Conservation (phyloP, 805 yeast genomes). For the Teunomyces kruisii region DNA sequence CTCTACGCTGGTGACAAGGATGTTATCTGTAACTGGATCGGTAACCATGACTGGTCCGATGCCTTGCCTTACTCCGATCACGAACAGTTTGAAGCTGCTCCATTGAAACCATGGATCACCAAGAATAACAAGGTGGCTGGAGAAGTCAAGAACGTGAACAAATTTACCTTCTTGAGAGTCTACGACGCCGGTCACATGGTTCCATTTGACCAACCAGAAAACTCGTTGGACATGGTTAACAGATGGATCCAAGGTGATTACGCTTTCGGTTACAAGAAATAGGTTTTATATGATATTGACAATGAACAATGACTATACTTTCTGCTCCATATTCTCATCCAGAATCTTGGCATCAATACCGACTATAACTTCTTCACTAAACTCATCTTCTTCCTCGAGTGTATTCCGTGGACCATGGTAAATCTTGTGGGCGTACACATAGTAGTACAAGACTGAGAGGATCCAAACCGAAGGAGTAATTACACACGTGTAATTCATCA, state of each 20-base stretch:
- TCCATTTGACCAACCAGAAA: constrained; percentile 83
- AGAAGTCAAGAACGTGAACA: constrained; percentile 67
- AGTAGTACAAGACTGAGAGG: constrained; percentile 52
- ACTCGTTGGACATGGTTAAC: constrained; percentile 77
- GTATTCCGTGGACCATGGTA: constrained; percentile 52
- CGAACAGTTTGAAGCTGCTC: constrained; percentile 15
- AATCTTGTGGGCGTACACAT: constrained; percentile 49
- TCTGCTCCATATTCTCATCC: not conserved
- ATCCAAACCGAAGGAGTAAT: constrained; percentile 65
- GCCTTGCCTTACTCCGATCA: constrained; percentile 20
- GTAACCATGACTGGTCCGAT: constrained; percentile 40
- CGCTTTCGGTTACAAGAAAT: constrained; percentile 7
- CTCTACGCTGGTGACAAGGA: constrained; percentile 48
- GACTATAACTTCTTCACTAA: not conserved
- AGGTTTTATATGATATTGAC: not conserved
- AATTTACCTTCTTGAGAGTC: constrained; percentile 78
- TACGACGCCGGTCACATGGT: constrained; percentile 97
- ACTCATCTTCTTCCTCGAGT: not conserved
- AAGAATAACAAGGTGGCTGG: constrained; percentile 47
- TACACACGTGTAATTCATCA: constrained; percentile 72
- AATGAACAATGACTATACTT: not conserved
- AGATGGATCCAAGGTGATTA: constrained; percentile 79
- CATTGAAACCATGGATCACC: constrained; percentile 20
- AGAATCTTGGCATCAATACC: constrained; percentile 1
- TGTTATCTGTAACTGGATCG: constrained; percentile 47